Base-by-base conservation (phyloP, 257 asterid species). In the Fraxinus excelsior region DNA sequence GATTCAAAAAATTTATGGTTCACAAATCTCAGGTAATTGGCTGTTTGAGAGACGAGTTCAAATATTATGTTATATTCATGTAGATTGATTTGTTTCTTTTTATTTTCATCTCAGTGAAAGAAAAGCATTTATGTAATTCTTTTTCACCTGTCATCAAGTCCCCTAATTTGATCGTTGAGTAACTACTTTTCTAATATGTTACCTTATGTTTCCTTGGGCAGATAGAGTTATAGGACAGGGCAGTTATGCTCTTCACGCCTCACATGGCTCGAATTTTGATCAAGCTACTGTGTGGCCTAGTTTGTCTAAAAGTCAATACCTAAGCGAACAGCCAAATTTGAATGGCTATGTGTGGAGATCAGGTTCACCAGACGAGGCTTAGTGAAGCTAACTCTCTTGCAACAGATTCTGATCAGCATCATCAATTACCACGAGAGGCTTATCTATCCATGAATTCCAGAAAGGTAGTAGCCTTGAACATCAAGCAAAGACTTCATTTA, bases 301-400 rank as follows among this genome's bases (percentile, higher is more conserved):
- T 46, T 78, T 83, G 78, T 49, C 85, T 31, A 88, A 76, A 81
- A 84, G 72, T 76, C 97, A 87, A 79, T 38, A 87, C 49, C 90
- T 73, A 68, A 82, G 77, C 70, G 94, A 91, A 49, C 97, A 75
- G 79, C 89, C 85, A 80, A 83, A 86, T 81, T 79, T 79, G 60
- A 92, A 91, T 83, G 95, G 90, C 75, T 86, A n/a, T 84, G 87
- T 80, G 84, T 80, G 92, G 91, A 74, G 80, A 88, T 84, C 96
- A 84, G 75, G 75, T 85, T 82, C 75, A 86, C 80, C 97, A 86
- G 80, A 70, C 85, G 67, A 86, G 90, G 83, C 94, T 84, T 80
- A 88, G 85, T 74, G 96, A 86, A 84, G 78, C 91, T 65, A 91
- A 83, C 84, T 88, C 82, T 85, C 80, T 80, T 86, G 85, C 90